Evolutionary conservation across 2,329 filamentous ascomycete genomes (phyloP).

Genomic region (Fusarium pilosicola): DNA sequence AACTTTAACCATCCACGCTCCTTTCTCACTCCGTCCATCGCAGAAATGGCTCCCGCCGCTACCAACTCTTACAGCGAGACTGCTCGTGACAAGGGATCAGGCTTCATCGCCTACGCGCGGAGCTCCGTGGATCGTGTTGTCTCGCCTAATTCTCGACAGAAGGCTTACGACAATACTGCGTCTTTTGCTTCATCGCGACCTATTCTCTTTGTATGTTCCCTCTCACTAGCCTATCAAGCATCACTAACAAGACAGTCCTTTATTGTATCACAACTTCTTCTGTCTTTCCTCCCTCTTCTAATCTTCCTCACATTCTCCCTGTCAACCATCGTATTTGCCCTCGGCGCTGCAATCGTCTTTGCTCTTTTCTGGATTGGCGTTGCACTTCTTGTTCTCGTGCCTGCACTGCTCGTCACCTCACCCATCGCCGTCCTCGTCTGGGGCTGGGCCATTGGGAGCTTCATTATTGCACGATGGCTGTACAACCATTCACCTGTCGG

Average conservation of each 20-base stretch:
- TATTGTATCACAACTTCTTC: conserved; percentile 69
- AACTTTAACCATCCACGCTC: not conserved
- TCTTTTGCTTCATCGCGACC: conserved; percentile 72
- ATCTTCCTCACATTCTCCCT: conserved; percentile 75
- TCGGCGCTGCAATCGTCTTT: conserved; percentile 71
- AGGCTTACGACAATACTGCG: conserved; percentile 62
- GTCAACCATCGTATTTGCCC: conserved; percentile 69
- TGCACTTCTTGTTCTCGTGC: conserved; percentile 74
- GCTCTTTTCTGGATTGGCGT: conserved; percentile 74
- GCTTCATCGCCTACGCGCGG: conserved; percentile 54
- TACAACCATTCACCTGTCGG: conserved; percentile 52
- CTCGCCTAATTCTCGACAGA: conserved; percentile 68
- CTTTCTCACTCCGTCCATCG: not conserved
- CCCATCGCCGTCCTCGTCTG: conserved; percentile 72
- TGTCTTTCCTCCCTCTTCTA: conserved; percentile 73
- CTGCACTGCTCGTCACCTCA: conserved; percentile 73
- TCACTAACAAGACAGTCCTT: conserved; percentile 65
- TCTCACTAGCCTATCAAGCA: not conserved
- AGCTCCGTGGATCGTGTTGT: conserved; percentile 62
- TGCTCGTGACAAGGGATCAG: conserved; percentile 49
- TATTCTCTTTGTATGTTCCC: conserved; percentile 70
- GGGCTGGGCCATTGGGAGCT: conserved; percentile 72
- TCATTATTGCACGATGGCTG: conserved; percentile 59
- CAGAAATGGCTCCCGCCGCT: conserved; percentile 20
- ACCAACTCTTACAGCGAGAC: conserved; percentile 32